These are phyloP conservation scores for Yamadazyma atmosphaerica DNA, from an alignment of 1,139 yeast genomes.

Conservation along the genomic window DNA sequence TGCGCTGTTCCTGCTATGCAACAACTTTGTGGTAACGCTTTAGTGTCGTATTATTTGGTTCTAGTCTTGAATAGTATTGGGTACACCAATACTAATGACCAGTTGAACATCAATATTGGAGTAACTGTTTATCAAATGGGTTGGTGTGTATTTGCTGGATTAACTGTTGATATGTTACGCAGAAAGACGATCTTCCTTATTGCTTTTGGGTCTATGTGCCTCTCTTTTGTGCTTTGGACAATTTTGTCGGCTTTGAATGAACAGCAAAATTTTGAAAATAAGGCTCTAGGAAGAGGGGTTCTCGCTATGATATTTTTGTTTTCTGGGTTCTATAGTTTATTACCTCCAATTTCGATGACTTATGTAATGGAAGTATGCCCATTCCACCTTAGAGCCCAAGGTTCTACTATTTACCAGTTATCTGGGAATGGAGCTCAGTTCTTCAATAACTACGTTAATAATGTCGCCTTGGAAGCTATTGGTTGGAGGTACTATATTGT, in stretches of 20 bases:
- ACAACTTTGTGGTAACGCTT: conserved; percentile 15
- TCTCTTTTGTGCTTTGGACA: conserved; percentile 29
- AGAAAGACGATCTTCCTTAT: background rate
- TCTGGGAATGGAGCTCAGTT: conserved; percentile 1
- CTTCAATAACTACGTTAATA: conserved; percentile 46
- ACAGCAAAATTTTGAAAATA: conserved; percentile 28
- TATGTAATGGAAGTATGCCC: conserved; percentile 36
- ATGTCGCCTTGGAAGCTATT: conserved; percentile 50
- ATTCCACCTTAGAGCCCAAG: conserved; percentile 16
- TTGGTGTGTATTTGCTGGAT: conserved; percentile 33
- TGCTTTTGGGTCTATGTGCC: conserved; percentile 1
- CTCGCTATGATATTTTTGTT: conserved; percentile 37
- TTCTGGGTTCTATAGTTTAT: conserved; percentile 20
- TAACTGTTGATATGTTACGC: conserved; percentile 7
- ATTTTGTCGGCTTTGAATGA: conserved; percentile 30
- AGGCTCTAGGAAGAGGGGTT: conserved; percentile 22
- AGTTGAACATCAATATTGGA: conserved; percentile 5
- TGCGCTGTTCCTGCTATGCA: conserved; percentile 10
- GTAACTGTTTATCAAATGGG: conserved; percentile 33
- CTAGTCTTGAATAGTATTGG: conserved; percentile 16
- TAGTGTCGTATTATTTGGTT: conserved; percentile 17
- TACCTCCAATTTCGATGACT: conserved; percentile 22
- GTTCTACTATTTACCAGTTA: conserved; percentile 13
- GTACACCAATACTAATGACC: conserved; percentile 10
- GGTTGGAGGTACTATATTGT: conserved; percentile 54